These are phyloP conservation scores for Volvox reticuliferus DNA, from an alignment of 139 green algal species.

Conservation along the genomic window DNA sequence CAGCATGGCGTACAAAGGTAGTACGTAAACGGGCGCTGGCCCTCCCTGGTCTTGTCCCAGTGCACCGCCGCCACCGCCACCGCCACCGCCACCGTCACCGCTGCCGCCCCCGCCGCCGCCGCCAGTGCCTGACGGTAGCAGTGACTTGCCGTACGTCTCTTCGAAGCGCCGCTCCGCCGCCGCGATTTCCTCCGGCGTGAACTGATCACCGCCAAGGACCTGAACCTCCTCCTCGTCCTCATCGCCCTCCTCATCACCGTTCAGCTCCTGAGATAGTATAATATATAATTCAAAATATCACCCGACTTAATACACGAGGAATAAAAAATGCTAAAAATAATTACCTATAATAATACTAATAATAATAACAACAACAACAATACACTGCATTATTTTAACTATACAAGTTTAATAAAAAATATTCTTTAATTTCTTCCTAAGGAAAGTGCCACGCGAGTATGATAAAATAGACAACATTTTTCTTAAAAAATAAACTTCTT, in stretches of 20 bases:
- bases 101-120: not conserved
- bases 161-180: slow-evolving; percentile 79
- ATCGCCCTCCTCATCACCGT: slow-evolving; percentile 58
- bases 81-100: not conserved
- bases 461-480: too few relatives aligned
- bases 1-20: slow-evolving; percentile 98
- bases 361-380: too few relatives aligned
- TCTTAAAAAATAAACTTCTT: too few relatives aligned
- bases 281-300: too few relatives aligned
- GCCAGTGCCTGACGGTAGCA: not conserved
- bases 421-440: too few relatives aligned
- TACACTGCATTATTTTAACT: too few relatives aligned
- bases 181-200: slow-evolving; percentile 82
- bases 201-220: slow-evolving; percentile 78
- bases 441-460: too few relatives aligned
- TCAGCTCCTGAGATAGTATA: slow-evolving; percentile 14
- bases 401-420: too few relatives aligned
- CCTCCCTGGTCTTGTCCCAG: not conserved
- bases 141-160: slow-evolving; percentile 47
- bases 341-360: too few relatives aligned
- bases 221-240: slow-evolving; percentile 71
- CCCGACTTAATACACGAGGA: too few relatives aligned
- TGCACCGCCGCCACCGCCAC: slow-evolving; percentile 6
- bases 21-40: slow-evolving; percentile 78
- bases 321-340: too few relatives aligned